Base-by-base conservation (phyloP, 192 early-diverging fungal genomes). In the Physocladia obscura region DNA sequence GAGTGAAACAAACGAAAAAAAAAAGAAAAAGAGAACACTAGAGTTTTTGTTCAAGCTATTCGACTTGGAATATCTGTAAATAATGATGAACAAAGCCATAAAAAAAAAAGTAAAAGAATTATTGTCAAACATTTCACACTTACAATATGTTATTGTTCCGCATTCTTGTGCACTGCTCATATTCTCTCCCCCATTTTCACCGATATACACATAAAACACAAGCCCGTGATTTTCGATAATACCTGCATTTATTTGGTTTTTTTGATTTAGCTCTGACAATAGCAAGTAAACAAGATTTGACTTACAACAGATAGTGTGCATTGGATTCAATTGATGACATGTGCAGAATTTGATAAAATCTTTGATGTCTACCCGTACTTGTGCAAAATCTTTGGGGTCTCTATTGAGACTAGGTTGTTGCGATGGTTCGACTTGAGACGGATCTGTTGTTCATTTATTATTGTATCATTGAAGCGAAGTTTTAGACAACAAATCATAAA, bases 281-380 rank as follows among this genome's bases (percentile, higher is more conserved):
- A n/a, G n/a, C 2, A 21, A 71, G 2, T 15, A 48, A 22, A 37
- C 5, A n/a, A n/a, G n/a, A n/a, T n/a, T n/a, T n/a, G 52, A 65
- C 81, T 78, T 82, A 89, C 87, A 85, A 73, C 91, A 92, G 34
- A 95, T 87, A 31, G 93, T 87, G 67, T 91, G 87, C 58, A 76
- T 80, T 17, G 93, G 93, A n/a, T 81, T 87, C 1, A 93, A 76
- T 38, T 88, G 84, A 59, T 91, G 85, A 74, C 89, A 87, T 39
- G 90, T 86, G 51, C 93, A 60, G 56, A 93, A 92, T 40, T 90
- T 87, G 54, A 88, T 75, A 71, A 95, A 89, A 71, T 92, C 91
- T 31, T 84, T 77, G 62, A 89, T 88, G 60, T 87, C 84, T 8
- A 93, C 82, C 0, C 85, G 69, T 0, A 86, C 91, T 21, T 84